Evolutionary conservation across 2,329 filamentous ascomycete genomes (phyloP).

Genomic region (Talaromyces sp.): DNA sequence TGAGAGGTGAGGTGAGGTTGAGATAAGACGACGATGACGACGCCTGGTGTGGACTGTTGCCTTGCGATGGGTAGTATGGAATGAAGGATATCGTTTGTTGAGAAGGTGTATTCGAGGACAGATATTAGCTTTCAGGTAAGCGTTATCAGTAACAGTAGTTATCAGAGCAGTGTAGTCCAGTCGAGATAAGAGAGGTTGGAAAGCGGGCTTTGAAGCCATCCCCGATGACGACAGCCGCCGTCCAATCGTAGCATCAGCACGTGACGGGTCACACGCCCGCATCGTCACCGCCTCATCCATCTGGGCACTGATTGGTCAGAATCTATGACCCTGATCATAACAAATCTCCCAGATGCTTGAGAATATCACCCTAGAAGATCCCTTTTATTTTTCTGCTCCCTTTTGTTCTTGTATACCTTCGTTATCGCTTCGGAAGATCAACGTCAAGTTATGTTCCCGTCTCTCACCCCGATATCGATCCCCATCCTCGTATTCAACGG

Average conservation of each 20-base stretch:
- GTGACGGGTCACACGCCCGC: slow-evolving; percentile 19
- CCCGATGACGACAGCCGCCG: slow-evolving; percentile 18
- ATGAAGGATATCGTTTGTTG: no score
- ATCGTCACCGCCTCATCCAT: slow-evolving; percentile 10
- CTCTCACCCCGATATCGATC: background rate
- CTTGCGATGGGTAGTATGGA: background rate
- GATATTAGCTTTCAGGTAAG: background rate
- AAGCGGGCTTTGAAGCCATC: slow-evolving; percentile 14
- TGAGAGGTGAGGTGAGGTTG: background rate
- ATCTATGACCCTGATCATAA: background rate
- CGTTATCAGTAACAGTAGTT: background rate
- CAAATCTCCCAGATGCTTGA: background rate
- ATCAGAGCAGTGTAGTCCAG: background rate
- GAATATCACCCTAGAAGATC: background rate
- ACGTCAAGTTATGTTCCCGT: background rate
- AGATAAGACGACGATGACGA: slow-evolving; percentile 11
- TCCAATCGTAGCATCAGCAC: slow-evolving; percentile 16
- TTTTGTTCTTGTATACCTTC: no score
- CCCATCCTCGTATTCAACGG: background rate
- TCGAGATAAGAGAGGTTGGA: slow-evolving; percentile 5
- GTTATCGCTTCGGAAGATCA: background rate
- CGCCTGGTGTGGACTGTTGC: background rate
- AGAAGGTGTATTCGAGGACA: background rate
- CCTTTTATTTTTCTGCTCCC: background rate
- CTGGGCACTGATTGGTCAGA: slow-evolving; percentile 1